Conservation (phyloP, 2,329 filamentous ascomycete species). For the Gyromitra esculenta region DNA sequence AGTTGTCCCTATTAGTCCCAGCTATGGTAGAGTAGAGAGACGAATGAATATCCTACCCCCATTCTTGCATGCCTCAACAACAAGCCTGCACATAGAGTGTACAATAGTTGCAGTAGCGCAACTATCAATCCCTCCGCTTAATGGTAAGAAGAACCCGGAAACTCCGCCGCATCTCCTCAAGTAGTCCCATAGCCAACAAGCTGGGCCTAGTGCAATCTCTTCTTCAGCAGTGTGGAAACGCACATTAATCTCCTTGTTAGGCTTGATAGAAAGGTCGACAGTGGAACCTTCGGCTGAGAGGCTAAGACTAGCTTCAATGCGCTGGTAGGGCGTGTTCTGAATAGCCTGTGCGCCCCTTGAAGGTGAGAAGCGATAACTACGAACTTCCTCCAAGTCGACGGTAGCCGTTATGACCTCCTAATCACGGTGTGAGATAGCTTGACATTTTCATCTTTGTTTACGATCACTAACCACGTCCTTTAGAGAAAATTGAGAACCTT, state of each 20-base stretch:
- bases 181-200: constrained; percentile 75
- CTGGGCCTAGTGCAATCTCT: constrained; percentile 72
- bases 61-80: constrained; percentile 65
- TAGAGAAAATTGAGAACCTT: constrained; percentile 73
- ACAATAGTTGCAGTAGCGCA: constrained; percentile 65
- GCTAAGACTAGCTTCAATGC: constrained; percentile 63
- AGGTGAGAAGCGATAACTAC: constrained; percentile 68
- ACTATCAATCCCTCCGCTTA: constrained; percentile 71
- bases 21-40: not conserved
- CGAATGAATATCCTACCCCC: constrained; percentile 56
- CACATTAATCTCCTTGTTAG: constrained; percentile 63
- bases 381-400: constrained; percentile 76
- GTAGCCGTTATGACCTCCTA: constrained; percentile 72
- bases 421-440: constrained; percentile 9
- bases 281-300: constrained; percentile 62
- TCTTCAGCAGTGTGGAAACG: constrained; percentile 72
- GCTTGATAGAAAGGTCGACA: constrained; percentile 63
- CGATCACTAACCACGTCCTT: constrained; percentile 65
- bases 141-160: constrained; percentile 69
- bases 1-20: constrained; percentile 12
- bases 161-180: constrained; percentile 64
- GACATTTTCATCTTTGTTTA: not conserved
- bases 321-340: constrained; percentile 63
- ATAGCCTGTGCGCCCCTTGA: constrained; percentile 70
- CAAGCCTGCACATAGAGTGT: constrained; percentile 68